A percentile compares a stretch with the other conserved stretches of the same genome.
Evolutionary conservation across 495 filamentous ascomycete species (phyloP).

Genomic region (Lophiotrema nucula): DNA sequence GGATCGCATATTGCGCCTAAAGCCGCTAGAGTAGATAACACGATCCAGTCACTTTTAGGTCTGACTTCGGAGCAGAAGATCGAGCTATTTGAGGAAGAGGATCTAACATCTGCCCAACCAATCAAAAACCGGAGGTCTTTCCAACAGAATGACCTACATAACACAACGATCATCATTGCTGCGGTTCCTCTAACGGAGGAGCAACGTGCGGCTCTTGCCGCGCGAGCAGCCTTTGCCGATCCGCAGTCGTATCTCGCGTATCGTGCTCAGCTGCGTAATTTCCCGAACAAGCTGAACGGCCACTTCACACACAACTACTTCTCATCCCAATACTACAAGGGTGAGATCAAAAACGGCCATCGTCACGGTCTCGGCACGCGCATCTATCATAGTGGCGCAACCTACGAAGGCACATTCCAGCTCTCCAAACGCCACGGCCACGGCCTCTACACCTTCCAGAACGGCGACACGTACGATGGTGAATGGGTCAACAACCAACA

Average conservation of each 20-base stretch:
- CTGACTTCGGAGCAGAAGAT: constrained; percentile 24
- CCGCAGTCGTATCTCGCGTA: constrained; percentile 29
- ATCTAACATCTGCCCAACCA: constrained; percentile 21
- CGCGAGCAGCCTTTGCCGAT: constrained; percentile 28
- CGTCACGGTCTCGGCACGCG: constrained; percentile 48
- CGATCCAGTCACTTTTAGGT: constrained; percentile 19
- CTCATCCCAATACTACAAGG: constrained; percentile 38
- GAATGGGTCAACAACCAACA: constrained; percentile 56
- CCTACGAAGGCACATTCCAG: constrained; percentile 56
- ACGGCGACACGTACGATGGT: constrained; percentile 63
- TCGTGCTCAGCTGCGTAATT: constrained; percentile 30
- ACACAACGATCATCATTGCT: constrained; percentile 33
- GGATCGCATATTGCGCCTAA: constrained; percentile 32
- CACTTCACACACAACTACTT: constrained; percentile 38
- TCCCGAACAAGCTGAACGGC: constrained; percentile 26
- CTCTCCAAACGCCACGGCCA: constrained; percentile 51
- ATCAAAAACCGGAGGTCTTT: constrained; percentile 30
- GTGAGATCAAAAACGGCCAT: constrained; percentile 32
- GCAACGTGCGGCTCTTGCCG: constrained; percentile 19
- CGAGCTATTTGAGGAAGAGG: constrained; percentile 35
- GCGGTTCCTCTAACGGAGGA: constrained; percentile 25
- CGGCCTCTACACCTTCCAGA: constrained; percentile 60
- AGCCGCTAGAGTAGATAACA: constrained; percentile 23
- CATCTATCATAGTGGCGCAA: constrained; percentile 54
- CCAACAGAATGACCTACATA: constrained; percentile 31